Evolutionary conservation across 2,329 filamentous ascomycete genomes (phyloP).

Genomic region (Verticillium albo-atrum): DNA sequence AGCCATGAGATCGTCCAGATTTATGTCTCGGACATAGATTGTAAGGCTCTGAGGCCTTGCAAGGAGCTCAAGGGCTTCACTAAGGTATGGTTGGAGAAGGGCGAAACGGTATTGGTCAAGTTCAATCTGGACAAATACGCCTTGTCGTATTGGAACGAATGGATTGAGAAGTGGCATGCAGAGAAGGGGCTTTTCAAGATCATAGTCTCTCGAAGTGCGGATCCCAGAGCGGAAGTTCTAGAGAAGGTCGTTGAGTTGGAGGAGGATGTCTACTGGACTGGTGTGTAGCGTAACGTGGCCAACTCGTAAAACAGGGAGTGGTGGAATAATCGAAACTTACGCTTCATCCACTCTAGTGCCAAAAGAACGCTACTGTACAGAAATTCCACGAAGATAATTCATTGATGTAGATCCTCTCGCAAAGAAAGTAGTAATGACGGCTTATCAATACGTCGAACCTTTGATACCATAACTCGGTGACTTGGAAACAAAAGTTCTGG

Average conservation of each 20-base stretch:
- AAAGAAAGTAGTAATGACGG: too few relatives aligned
- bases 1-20: constrained; percentile 17
- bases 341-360: too few relatives aligned
- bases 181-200: background rate
- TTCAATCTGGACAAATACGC: background rate
- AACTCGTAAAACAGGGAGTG: too few relatives aligned
- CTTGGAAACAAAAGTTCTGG: too few relatives aligned
- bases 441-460: too few relatives aligned
- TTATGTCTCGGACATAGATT: constrained; percentile 35
- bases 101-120: constrained; percentile 21
- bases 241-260: background rate
- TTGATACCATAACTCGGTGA: too few relatives aligned
- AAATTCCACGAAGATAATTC: too few relatives aligned
- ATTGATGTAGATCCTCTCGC: too few relatives aligned
- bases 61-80: constrained; percentile 47
- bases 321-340: too few relatives aligned
- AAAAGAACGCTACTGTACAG: too few relatives aligned
- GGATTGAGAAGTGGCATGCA: background rate
- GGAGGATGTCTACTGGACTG: background rate
- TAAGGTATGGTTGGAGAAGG: constrained; percentile 48
- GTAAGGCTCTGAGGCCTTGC: constrained; percentile 29
- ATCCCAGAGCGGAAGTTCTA: background rate
- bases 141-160: constrained; percentile 1
- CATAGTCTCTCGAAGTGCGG: background rate
- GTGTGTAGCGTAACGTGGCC: too few relatives aligned